Evolutionary conservation across 495 filamentous ascomycete genomes (phyloP), one percentile per base, ranked within the genome.

Genomic region (Aspergillus cristatus): DNA sequence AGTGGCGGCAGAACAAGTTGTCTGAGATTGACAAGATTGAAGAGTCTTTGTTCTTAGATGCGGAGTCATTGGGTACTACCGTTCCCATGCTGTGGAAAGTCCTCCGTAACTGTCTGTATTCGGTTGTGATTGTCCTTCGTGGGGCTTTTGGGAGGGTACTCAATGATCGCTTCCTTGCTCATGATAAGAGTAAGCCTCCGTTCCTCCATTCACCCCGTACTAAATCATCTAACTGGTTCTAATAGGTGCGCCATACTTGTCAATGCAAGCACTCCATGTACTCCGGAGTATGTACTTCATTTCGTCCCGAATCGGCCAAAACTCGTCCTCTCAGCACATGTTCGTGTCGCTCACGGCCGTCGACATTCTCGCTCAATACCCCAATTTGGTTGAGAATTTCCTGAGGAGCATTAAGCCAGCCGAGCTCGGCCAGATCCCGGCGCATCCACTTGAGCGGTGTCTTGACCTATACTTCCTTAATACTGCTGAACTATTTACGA

Each of bases 391-490:
- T 3, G 74, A 80, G 42, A 69, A 74, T 34, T 90, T 94, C 54
- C 57, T 98, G 13, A 67, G 62, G 50, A 73, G 70, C 35, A 75
- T 83, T 58, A 59, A 75, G 58, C 68, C 74, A 38, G 54, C 56
- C 32, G 65, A 74, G 45, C 61, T 74, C 17, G 75, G 76, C 17
- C 64, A 66, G 17, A 82, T 94, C 15, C 86, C 91, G 0, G 48
- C 62, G 0, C 80, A 84, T 54, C 83, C 89, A 1, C 65, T 93
- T 12, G 78, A 90, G 47, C 70, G 86, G 32, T 86, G 76, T 45
- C 66, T 86, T 8, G 84, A 94, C 57, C 77, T 94, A 36, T 98
- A 83, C 70, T 97, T 94, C 60, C 74, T 98, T 30, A 95, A 95
- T 53, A 78, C 76, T 2, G 76, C 81, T 10, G 91, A 98, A 53